Base-by-base conservation (phyloP, 805 yeast species). In the Candida maltosa region DNA sequence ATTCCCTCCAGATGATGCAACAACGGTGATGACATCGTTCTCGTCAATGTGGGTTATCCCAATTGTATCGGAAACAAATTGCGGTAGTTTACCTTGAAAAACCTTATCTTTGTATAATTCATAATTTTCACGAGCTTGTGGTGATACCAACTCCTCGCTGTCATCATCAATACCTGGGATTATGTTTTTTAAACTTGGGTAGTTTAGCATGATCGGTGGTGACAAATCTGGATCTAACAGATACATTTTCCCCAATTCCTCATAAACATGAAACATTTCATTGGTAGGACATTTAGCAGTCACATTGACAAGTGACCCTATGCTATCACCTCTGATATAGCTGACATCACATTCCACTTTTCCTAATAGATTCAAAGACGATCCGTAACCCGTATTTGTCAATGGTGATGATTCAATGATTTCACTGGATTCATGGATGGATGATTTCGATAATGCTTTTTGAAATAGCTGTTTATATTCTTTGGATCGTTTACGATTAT, bases 1-100 rank as follows among this genome's bases (percentile, higher is more conserved):
- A 35, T 72, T 70, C 0, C 82, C 82, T 2, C 82, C 82, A 0
- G 80, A 75, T 1, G 79, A 74, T 0, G 70, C 49, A 0, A 68
- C 72, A 21, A 46, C 42, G 17, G 22, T 51, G 6, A 49, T 52
- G 12, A n/a, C n/a, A n/a, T 21, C 31, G 4, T 15, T 16, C 4
- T 32, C 32, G 20, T 33, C 10, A 20, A 42, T 27, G 2, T 64
- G 49, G 4, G 64, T 46, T 2, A 68, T 42, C 0, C 80, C 80
- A 14, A 75, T 58, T 0, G 79, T 75, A 44, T 75, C 80, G 6
- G 59, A 44, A 4, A 66, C 52, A 19, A 32, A 28, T 10, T 31
- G 19, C n/a, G 32, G 29, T 2, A 23, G 17, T 4, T 34, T 9
- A 6, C 22, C 28, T 7, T 32, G 26, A 14, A 37, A 35, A 16